These are phyloP conservation scores for Suillus brevipes DNA, from an alignment of 768 basidiomycete species.

Conservation along the genomic window DNA sequence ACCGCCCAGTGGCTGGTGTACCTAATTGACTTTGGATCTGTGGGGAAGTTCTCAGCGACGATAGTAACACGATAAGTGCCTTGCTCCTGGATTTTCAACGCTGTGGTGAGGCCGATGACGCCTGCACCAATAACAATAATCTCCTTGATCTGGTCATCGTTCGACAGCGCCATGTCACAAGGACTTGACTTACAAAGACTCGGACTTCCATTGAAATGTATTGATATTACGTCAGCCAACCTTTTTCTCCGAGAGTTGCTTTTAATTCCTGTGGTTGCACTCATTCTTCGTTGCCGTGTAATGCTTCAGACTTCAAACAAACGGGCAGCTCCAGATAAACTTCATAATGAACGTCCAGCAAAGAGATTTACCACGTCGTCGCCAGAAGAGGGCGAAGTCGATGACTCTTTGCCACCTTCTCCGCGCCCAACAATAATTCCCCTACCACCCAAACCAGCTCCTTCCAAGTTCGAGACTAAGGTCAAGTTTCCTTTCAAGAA, in stretches of 20 bases:
- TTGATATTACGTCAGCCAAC: slow-evolving; percentile 13
- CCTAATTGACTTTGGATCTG: slow-evolving; percentile 67
- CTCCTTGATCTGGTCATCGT: slow-evolving; percentile 18
- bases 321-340: slow-evolving; percentile 58
- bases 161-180: neutral
- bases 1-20: slow-evolving; percentile 88
- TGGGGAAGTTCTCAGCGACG: slow-evolving; percentile 70
- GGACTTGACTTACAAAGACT: neutral
- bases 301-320: slow-evolving; percentile 40
- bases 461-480: slow-evolving; percentile 41
- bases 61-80: slow-evolving; percentile 65
- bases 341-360: slow-evolving; percentile 45
- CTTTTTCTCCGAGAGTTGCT: slow-evolving; percentile 11
- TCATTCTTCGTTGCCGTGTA: neutral
- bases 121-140: slow-evolving; percentile 51
- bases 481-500: slow-evolving; percentile 80
- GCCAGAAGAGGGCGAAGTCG: slow-evolving; percentile 83
- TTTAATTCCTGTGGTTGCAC: neutral
- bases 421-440: slow-evolving; percentile 18
- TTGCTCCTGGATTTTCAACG: slow-evolving; percentile 64
- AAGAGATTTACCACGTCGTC: slow-evolving; percentile 62
- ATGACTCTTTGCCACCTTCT: slow-evolving; percentile 45
- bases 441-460: slow-evolving; percentile 38
- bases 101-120: slow-evolving; percentile 77
- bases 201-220: neutral